A percentile compares a stretch with the other conserved stretches of the same genome.
Evolutionary conservation across 768 basidiomycete genomes (phyloP).

Genomic region (Macrolepiota fuliginosa): DNA sequence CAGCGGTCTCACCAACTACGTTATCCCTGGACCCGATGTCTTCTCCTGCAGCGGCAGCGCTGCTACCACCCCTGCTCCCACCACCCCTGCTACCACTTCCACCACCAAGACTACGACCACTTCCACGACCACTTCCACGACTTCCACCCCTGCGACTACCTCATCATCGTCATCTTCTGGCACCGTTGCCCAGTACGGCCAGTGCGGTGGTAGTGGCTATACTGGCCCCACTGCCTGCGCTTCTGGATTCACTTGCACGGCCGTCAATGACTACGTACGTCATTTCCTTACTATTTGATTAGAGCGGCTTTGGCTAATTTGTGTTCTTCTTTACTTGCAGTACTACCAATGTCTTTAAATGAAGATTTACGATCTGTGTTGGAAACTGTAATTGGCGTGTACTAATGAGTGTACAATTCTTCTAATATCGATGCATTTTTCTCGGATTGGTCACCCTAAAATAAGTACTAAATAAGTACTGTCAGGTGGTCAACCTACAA

Average conservation of each 20-base stretch:
- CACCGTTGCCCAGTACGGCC: constrained; percentile 38
- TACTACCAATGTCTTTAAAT: not conserved
- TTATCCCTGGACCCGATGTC: constrained; percentile 27
- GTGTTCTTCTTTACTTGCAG: not conserved
- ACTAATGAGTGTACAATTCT: not conserved
- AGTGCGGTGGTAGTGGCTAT: constrained; percentile 34
- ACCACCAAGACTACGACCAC: constrained; percentile 13
- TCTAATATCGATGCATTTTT: not conserved
- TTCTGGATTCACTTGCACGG: constrained; percentile 19
- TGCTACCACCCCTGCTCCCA: constrained; percentile 12
- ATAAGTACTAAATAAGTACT: not conserved
- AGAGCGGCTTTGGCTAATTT: not conserved
- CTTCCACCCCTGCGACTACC: constrained; percentile 9
- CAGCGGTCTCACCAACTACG: constrained; percentile 33
- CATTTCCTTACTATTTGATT: not conserved
- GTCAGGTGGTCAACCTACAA: too few species aligned
- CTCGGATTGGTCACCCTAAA: not conserved
- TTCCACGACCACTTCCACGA: constrained; percentile 18
- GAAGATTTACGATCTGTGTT: not conserved
- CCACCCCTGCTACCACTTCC: constrained; percentile 6
- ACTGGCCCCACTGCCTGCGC: constrained; percentile 18
- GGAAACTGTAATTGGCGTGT: not conserved
- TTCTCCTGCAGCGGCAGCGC: constrained; percentile 33
- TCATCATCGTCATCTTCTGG: constrained; percentile 8
- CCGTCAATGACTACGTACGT: constrained; percentile 19